Percentiles rank a stretch among this genome's conserved stretches.
phyloP scores from a whole-genome alignment of 2,329 filamentous ascomycete species.

The Xylaria sp. region DNA sequence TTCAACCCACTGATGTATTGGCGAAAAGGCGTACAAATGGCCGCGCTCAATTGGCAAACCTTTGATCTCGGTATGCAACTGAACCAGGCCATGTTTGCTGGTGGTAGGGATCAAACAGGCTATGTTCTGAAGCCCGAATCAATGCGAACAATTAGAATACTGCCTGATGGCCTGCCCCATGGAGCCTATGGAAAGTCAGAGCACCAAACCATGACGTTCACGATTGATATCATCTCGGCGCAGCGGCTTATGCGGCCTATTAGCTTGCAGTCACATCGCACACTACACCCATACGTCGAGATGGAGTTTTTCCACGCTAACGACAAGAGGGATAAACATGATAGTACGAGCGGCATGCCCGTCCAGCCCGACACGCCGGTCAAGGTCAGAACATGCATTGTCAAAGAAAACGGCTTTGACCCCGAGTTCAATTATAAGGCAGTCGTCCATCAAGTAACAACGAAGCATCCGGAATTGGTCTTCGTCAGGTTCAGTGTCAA shows the following conservation, averaged over 20 bases:
- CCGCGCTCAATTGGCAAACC: slow-evolving; percentile 97
- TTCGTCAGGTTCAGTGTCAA: slow-evolving; percentile 95
- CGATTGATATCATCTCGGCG: slow-evolving; percentile 89
- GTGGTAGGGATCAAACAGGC: slow-evolving; percentile 84
- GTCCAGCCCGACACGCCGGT: slow-evolving; percentile 69
- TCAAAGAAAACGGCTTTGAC: slow-evolving; percentile 92
- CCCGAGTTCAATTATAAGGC: slow-evolving; percentile 86
- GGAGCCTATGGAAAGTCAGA: slow-evolving; percentile 72
- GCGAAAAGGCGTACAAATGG: slow-evolving; percentile 97
- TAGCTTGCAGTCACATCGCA: slow-evolving; percentile 75
- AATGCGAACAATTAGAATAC: slow-evolving; percentile 76
- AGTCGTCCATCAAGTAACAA: slow-evolving; percentile 82
- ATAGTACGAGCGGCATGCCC: slow-evolving; percentile 69
- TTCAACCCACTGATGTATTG: slow-evolving; percentile 95
- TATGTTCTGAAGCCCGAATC: slow-evolving; percentile 94
- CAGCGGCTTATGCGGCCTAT: slow-evolving; percentile 91
- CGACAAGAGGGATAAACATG: slow-evolving; percentile 89
- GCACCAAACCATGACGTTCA: slow-evolving; percentile 85
- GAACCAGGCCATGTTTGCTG: slow-evolving; percentile 97
- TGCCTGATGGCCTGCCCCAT: slow-evolving; percentile 65
- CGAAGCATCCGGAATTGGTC: slow-evolving; percentile 93
- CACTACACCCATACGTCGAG: slow-evolving; percentile 92
- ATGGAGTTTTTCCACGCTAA: slow-evolving; percentile 95
- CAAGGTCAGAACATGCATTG: slow-evolving; percentile 81
- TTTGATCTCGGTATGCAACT: slow-evolving; percentile 96